These are phyloP conservation scores for Cicer cuneatum DNA, from an alignment of 306 rosid species.

Conservation along the genomic window DNA sequence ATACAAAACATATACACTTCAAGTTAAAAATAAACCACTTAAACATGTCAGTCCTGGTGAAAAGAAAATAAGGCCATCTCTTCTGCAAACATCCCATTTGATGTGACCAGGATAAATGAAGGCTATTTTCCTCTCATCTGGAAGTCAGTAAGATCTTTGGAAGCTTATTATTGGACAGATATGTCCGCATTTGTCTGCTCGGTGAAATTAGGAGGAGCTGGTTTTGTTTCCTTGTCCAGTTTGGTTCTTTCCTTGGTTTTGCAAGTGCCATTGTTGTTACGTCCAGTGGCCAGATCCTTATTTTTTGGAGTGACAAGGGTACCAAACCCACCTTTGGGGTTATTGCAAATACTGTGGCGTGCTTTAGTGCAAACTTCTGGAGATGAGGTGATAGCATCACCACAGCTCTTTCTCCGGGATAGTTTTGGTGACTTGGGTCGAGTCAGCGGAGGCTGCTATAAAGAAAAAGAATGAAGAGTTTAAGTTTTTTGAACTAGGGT, in stretches of 20 bases:
- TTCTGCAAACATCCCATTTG: constrained; percentile 57
- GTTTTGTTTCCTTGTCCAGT: constrained; percentile 55
- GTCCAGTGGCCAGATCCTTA: constrained; percentile 53
- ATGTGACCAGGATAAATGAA: constrained; percentile 51
- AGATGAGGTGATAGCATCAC: constrained; percentile 58
- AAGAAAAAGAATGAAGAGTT: constrained; percentile 9
- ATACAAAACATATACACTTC: constrained; percentile 91
- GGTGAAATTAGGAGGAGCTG: constrained; percentile 49
- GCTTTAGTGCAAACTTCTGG: constrained; percentile 51
- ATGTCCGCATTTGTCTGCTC: constrained; percentile 69
- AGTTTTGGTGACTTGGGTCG: constrained; percentile 91
- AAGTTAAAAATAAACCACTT: constrained; percentile 58
- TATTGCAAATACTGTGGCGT: constrained; percentile 65
- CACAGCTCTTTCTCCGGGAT: constrained; percentile 82
- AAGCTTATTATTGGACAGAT: constrained; percentile 66
- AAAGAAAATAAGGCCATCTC: constrained; percentile 64
- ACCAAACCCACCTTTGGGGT: constrained; percentile 39
- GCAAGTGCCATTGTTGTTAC: constrained; percentile 46
- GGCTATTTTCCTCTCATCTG: constrained; percentile 47
- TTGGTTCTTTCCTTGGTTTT: constrained; percentile 58
- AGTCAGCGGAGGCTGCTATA: constrained; percentile 84
- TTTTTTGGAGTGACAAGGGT: constrained; percentile 45
- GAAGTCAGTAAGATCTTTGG: constrained; percentile 51
- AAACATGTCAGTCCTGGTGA: constrained; percentile 66
- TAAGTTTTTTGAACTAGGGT: constrained; percentile 3